Conservation (phyloP, 768 basidiomycete genomes). For the Leucocoprinus birnbaumii region DNA sequence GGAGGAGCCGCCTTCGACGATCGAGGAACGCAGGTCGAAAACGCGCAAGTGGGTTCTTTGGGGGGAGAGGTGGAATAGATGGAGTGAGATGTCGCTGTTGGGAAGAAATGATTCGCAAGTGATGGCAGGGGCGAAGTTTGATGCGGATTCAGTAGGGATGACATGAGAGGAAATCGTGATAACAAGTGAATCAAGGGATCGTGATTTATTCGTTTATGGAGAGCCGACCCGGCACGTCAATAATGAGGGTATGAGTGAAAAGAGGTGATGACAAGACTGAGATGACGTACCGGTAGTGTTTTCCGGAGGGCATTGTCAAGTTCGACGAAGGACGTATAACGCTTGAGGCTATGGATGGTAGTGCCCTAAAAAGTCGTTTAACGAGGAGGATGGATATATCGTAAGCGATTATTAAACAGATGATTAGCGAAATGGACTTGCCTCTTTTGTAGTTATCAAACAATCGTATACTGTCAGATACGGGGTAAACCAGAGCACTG, state of each 20-base stretch:
- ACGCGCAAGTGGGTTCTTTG: slow-evolving; percentile 64
- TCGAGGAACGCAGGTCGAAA: slow-evolving; percentile 71
- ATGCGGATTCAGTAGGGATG: too few species aligned
- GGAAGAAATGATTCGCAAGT: neutral
- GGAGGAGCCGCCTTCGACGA: slow-evolving; percentile 51
- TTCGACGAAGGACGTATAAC: slow-evolving; percentile 64
- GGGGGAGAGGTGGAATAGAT: slow-evolving; percentile 59
- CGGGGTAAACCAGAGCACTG: neutral
- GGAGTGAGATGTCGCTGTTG: slow-evolving; percentile 40
- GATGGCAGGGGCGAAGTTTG: too few species aligned
- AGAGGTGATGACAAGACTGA: neutral
- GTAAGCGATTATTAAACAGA: too few species aligned
- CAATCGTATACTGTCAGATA: slow-evolving; percentile 58
- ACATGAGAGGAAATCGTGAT: too few species aligned
- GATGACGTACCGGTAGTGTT: slow-evolving; percentile 48
- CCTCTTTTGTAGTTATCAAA: slow-evolving; percentile 64
- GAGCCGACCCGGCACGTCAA: too few species aligned
- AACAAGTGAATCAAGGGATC: too few species aligned
- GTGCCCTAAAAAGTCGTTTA: slow-evolving; percentile 39
- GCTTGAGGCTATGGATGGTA: slow-evolving; percentile 61
- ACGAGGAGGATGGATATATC: slow-evolving; percentile 12
- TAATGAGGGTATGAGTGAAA: neutral
- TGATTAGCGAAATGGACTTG: slow-evolving; percentile 8
- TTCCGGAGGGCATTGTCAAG: slow-evolving; percentile 45
- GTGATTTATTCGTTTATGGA: too few species aligned